Base-by-base conservation (phyloP, 2,329 filamentous ascomycete genomes). In the Fusarium sp. region DNA sequence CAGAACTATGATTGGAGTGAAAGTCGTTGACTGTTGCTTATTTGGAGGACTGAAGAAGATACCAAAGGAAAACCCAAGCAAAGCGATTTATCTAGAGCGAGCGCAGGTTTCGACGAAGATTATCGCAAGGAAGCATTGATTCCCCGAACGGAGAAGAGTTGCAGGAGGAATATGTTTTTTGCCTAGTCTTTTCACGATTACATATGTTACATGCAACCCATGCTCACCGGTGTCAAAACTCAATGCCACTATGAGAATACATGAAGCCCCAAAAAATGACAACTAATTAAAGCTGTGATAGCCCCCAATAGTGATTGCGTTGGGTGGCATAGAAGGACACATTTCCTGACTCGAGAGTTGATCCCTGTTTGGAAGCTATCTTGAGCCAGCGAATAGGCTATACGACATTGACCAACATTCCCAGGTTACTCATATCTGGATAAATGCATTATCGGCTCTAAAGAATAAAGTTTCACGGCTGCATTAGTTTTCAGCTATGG, bases 351-450 rank as follows among this genome's bases (percentile, higher is more conserved):
- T 41, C 8, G 13, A 41, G 0, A 41, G 22, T n/a, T 15, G 22
- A 15, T 8, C 13, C 10, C 9, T 41, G 39, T 41, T 41, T 8
- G 8, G 39, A 41, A 41, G 22, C 22, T 41, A 5, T 41, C 22
- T n/a, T 41, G 13, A 14, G 8, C 39, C 13, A 6, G 14, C 13
- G 8, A 41, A n/a, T 1, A 6, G 22, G 22, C 39, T 15, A n/a
- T n/a, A 2, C 8, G 20, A 8, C 18, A 18, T 38, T 38, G 38
- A 0, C 1, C 12, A 41, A 41, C 20, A 22, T 41, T 9, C 12
- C 20, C 3, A 41, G 38, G 2, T 22, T 22, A 13, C 5, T 41
- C 6, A 0, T 22, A 14, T 14, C 3, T 41, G 3, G 20, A 8
- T 11, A 22, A 8, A 14, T 13, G 1, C 3, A 41, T 8, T 8